Percentiles rank a stretch among this genome's conserved stretches.
Evolutionary conservation across 257 asterid genomes (phyloP).

Genomic region (Eustoma russellianum): DNA sequence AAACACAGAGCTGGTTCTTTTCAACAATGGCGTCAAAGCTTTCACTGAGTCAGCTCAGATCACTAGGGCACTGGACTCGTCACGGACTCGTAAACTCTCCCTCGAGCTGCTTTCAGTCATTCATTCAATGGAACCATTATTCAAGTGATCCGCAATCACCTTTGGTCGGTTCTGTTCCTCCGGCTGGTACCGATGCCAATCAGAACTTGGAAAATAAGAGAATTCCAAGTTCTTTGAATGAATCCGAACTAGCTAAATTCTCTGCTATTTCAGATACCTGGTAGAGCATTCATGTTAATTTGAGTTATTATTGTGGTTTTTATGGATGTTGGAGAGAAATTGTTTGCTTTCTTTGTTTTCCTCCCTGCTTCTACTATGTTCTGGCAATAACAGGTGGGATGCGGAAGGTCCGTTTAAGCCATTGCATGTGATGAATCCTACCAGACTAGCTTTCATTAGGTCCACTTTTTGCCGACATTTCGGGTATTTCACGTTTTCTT

Average conservation of each 20-base stretch:
- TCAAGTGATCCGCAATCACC: constrained; percentile 30
- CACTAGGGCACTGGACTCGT: constrained; percentile 17
- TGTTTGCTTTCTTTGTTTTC: background rate
- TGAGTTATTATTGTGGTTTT: background rate
- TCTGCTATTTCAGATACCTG: constrained; percentile 70
- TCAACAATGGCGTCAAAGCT: constrained; percentile 39
- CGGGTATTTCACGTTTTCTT: constrained; percentile 34
- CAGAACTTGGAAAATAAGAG: background rate
- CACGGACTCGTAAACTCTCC: constrained; percentile 7
- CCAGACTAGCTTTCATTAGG: constrained; percentile 93
- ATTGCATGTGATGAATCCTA: constrained; percentile 80
- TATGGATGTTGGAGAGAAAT: background rate
- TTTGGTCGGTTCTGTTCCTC: constrained; percentile 18
- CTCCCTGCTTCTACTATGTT: background rate
- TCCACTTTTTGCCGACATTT: constrained; percentile 90
- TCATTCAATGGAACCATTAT: constrained; percentile 9
- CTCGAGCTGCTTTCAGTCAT: background rate
- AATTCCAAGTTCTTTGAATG: constrained; percentile 50
- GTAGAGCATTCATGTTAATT: constrained; percentile 17
- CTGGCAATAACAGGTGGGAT: constrained; percentile 71
- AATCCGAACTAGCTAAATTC: constrained; percentile 59
- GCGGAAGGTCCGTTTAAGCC: constrained; percentile 96
- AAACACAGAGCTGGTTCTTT: background rate
- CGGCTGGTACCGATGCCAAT: constrained; percentile 1
- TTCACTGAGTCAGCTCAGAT: constrained; percentile 28